phyloP scores from a whole-genome alignment of 176 grass and related monocot species.

The Ananas comosus region DNA sequence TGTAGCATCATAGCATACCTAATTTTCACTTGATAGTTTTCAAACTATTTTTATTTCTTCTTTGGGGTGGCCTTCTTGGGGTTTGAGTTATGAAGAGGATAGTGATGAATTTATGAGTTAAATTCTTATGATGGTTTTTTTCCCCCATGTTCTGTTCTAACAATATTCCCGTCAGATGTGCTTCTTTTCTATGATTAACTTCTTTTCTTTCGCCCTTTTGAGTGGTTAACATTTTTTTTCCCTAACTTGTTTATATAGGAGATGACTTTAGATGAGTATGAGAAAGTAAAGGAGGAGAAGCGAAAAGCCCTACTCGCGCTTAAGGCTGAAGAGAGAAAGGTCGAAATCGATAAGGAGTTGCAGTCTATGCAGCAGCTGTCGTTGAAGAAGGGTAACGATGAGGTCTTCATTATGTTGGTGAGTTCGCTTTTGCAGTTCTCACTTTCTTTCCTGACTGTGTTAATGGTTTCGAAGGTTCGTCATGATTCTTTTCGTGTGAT shows the following conservation, averaged over 20 bases:
- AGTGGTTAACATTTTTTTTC: not conserved
- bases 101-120: not conserved
- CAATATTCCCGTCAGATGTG: no score
- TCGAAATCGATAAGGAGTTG: conserved; percentile 70
- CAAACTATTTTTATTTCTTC: no score
- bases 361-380: conserved; percentile 57
- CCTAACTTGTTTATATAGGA: conserved; percentile 31
- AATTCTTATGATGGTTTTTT: not conserved
- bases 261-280: conserved; percentile 91
- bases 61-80: conserved; percentile 1
- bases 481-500: not conserved
- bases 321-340: conserved; percentile 65
- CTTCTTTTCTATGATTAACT: not conserved
- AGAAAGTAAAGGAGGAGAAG: conserved; percentile 72
- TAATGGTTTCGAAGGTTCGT: not conserved
- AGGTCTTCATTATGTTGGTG: conserved; percentile 75
- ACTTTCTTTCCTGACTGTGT: not conserved
- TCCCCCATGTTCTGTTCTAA: no score
- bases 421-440: not conserved
- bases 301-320: conserved; percentile 56
- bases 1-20: no score
- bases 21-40: no score
- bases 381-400: conserved; percentile 40
- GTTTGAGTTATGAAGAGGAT: not conserved
- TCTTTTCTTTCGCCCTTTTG: not conserved